Percentiles rank a stretch among this genome's conserved stretches.
These are phyloP conservation scores for Eleusine indica DNA, from an alignment of 176 grass and related monocot species.

Conservation along the genomic window DNA sequence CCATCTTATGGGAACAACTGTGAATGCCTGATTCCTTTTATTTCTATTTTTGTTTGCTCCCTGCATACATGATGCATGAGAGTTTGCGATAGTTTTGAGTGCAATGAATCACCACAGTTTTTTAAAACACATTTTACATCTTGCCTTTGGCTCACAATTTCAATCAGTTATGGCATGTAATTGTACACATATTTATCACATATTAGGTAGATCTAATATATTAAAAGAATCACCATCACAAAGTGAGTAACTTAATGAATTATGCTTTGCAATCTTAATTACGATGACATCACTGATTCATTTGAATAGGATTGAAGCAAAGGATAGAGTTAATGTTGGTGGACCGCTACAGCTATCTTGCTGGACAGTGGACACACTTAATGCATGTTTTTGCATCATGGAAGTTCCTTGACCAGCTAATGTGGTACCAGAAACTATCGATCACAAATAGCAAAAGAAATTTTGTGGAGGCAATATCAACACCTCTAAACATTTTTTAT, in stretches of 20 bases:
- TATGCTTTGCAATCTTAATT: slow-evolving; percentile 46
- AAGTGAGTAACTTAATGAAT: slow-evolving; percentile 37
- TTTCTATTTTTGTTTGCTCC: background rate
- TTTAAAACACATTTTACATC: slow-evolving; percentile 13
- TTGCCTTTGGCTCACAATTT: background rate
- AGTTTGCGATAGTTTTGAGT: slow-evolving; percentile 16
- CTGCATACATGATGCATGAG: slow-evolving; percentile 2
- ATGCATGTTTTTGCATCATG: slow-evolving; percentile 60
- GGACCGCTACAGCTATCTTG: slow-evolving; percentile 60
- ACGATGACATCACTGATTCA: slow-evolving; percentile 44
- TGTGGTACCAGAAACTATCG: slow-evolving; percentile 47
- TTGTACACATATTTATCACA: slow-evolving; percentile 20
- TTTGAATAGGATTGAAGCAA: slow-evolving; percentile 48
- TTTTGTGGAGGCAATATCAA: slow-evolving; percentile 28
- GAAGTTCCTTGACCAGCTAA: slow-evolving; percentile 45
- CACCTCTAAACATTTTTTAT: slow-evolving; percentile 33
- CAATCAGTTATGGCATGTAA: slow-evolving; percentile 23
- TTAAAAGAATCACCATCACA: slow-evolving; percentile 33
- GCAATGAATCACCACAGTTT: background rate
- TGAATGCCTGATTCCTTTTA: background rate
- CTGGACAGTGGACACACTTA: slow-evolving; percentile 59
- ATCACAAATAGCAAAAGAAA: slow-evolving; percentile 21
- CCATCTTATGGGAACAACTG: background rate
- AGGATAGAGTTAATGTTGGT: slow-evolving; percentile 47
- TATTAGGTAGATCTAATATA: slow-evolving; percentile 53